Percentiles rank a stretch among this genome's conserved stretches.
Conservation (phyloP, 345 rosid species). For the Populus deltoides region DNA sequence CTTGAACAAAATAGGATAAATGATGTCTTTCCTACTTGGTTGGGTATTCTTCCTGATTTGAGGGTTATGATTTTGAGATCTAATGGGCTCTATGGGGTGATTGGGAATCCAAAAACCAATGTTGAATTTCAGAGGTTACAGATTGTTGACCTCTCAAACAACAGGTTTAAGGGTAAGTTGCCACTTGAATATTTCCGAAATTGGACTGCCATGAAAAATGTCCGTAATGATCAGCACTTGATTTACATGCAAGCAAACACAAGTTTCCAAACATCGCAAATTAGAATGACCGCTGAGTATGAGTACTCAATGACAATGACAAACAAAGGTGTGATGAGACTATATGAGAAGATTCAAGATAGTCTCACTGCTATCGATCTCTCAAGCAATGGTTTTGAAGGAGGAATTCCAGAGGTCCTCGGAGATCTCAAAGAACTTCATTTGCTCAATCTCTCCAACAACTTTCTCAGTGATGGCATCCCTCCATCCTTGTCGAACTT, state of each 20-base stretch:
- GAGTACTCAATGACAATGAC: neutral
- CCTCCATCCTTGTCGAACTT: too few relatives aligned
- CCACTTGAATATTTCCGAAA: neutral
- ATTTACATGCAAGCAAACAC: too few relatives aligned
- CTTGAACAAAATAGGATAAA: neutral
- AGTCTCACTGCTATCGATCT: constrained; percentile 13
- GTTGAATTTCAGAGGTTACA: neutral
- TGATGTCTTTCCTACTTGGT: neutral
- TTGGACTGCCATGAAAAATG: too few relatives aligned
- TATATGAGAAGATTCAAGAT: neutral
- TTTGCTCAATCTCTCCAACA: neutral
- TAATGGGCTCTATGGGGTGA: neutral
- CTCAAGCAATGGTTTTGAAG: constrained; percentile 48
- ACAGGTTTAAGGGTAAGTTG: neutral
- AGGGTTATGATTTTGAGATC: neutral
- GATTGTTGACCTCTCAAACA: neutral
- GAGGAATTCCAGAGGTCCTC: constrained; percentile 48
- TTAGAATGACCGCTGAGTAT: too few relatives aligned
- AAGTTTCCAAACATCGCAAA: too few relatives aligned
- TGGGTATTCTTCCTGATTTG: neutral
- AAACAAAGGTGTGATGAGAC: constrained; percentile 2
- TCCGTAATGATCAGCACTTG: too few relatives aligned
- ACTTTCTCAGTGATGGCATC: too few relatives aligned
- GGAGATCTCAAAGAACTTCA: constrained; percentile 56
- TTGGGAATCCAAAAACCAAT: neutral